Evolutionary conservation across 140 eudicot genomes (phyloP).

Genomic region (Oenanthe javanica): DNA sequence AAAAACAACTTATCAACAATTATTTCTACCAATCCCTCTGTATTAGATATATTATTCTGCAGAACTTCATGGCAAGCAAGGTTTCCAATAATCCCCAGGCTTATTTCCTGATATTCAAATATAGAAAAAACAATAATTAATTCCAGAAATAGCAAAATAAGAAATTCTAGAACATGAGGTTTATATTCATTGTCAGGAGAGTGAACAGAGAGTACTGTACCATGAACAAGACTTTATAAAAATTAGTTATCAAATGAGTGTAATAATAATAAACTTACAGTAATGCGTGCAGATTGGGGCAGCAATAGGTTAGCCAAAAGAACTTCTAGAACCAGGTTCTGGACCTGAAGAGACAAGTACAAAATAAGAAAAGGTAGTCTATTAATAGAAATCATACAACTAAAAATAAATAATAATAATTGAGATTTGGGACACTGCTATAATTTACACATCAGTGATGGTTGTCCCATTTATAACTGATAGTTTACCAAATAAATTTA

Average conservation of each 20-base stretch:
- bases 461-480: background rate
- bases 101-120: slow-evolving; percentile 54
- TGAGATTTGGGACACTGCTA: background rate
- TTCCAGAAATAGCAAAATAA: background rate
- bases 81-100: slow-evolving; percentile 90
- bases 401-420: background rate
- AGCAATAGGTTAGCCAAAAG: slow-evolving; percentile 66
- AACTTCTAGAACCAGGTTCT: slow-evolving; percentile 79
- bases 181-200: background rate
- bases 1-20: slow-evolving; percentile 62
- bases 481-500: background rate
- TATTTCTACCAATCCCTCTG: slow-evolving; percentile 50
- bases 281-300: slow-evolving; percentile 62
- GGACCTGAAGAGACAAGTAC: slow-evolving; percentile 37
- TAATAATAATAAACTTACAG: slow-evolving; percentile 34
- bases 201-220: background rate
- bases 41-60: slow-evolving; percentile 39
- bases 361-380: background rate
- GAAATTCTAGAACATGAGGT: background rate
- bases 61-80: slow-evolving; percentile 85
- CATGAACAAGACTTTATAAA: background rate
- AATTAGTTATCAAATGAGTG: background rate
- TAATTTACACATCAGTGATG: slow-evolving; percentile 4
- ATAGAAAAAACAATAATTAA: background rate
- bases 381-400: background rate